Evolutionary conservation across 345 rosid species (phyloP).

Genomic region (Reutealis trisperma): DNA sequence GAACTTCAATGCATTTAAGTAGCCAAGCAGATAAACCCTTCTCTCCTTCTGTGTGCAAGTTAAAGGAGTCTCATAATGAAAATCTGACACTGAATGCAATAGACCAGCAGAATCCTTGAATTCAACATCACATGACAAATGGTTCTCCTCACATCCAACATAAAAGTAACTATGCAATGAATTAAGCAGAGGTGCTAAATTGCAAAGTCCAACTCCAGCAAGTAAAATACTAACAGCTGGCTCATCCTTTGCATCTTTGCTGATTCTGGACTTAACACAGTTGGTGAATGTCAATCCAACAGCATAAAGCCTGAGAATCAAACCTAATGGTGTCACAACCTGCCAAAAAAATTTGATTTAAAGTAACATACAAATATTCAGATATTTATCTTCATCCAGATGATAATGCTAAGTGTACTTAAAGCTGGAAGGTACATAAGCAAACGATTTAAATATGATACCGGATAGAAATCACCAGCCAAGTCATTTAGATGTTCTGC

Average conservation of each 20-base stretch:
- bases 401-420: conserved; percentile 6
- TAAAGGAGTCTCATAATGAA: conserved; percentile 23
- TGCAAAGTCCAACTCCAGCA: conserved; percentile 40
- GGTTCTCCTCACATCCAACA: conserved; percentile 32
- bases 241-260: conserved; percentile 37
- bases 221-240: conserved; percentile 41
- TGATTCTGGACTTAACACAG: conserved; percentile 29
- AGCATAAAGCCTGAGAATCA: conserved; percentile 72
- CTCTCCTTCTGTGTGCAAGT: conserved; percentile 32
- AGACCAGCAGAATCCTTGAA: conserved; percentile 23
- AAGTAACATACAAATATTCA: conserved; percentile 12
- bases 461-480: conserved; percentile 52
- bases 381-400: conserved; percentile 19
- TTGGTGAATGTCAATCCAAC: conserved; percentile 48
- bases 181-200: conserved; percentile 48
- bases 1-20: conserved; percentile 62
- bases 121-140: conserved; percentile 21
- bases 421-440: conserved; percentile 8
- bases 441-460: conserved; percentile 34
- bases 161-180: conserved; percentile 45
- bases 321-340: conserved; percentile 50
- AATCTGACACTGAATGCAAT: conserved; percentile 27
- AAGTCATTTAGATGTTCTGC: conserved; percentile 50
- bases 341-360: conserved; percentile 40
- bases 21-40: conserved; percentile 42